Evolutionary conservation across 176 grass and related monocot species (phyloP).

Genomic region (Olyra latifolia): DNA sequence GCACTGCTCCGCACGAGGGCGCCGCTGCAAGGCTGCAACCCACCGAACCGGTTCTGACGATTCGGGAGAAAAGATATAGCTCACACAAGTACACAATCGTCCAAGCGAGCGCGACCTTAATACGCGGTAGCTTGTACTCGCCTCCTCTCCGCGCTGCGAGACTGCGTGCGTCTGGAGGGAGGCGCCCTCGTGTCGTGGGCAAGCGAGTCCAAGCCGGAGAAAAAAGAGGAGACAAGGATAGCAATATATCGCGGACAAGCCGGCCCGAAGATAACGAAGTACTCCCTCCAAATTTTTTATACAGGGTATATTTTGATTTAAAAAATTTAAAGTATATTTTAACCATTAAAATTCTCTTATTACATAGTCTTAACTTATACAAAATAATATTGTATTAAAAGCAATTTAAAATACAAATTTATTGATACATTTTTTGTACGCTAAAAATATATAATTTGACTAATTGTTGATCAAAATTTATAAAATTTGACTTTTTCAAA

Average conservation of each 20-base stretch:
- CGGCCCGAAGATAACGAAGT: too few species aligned
- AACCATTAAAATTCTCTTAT: too few species aligned
- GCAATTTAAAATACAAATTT: too few species aligned
- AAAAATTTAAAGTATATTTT: too few species aligned
- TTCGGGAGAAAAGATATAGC: slow-evolving; percentile 1
- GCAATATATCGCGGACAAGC: slow-evolving; percentile 28
- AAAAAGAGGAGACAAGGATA: background rate
- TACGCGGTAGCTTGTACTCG: slow-evolving; percentile 22
- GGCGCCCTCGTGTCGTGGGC: background rate
- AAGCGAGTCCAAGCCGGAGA: background rate
- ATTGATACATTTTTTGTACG: too few species aligned
- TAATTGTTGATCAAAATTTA: too few species aligned
- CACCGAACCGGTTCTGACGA: slow-evolving; percentile 38
- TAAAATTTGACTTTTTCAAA: too few species aligned
- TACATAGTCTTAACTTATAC: too few species aligned
- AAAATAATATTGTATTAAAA: too few species aligned
- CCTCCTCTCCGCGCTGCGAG: background rate
- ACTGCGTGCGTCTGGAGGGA: background rate
- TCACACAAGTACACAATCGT: slow-evolving; percentile 33
- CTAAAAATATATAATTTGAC: too few species aligned
- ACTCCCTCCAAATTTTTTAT: too few species aligned
- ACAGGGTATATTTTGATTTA: too few species aligned
- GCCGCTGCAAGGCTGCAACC: slow-evolving; percentile 10
- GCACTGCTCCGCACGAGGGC: background rate
- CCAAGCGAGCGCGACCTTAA: slow-evolving; percentile 37